Percentiles rank a stretch among this genome's conserved stretches.
Conservation (phyloP, 2,329 filamentous ascomycete species). For the Aspergillus ibericus region DNA sequence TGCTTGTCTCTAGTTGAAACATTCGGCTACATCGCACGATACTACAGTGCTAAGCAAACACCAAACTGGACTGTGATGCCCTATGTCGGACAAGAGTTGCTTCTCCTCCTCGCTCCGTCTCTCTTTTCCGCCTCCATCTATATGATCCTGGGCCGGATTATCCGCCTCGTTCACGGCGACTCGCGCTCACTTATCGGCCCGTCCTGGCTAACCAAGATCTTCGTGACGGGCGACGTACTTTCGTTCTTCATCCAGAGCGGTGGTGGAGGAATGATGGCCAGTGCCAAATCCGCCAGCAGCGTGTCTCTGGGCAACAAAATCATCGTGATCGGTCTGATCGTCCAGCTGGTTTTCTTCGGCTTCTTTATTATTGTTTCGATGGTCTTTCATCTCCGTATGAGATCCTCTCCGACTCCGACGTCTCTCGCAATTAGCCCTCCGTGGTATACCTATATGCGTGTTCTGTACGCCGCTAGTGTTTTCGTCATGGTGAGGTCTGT, state of each 20-base stretch:
- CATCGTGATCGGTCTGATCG: neutral
- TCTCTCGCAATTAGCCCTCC: neutral
- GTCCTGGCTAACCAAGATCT: neutral
- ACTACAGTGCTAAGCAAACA: neutral
- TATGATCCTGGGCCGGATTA: neutral
- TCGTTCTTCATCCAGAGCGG: conserved; percentile 3
- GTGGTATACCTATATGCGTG: neutral
- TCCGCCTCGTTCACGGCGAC: neutral
- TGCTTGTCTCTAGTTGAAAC: neutral
- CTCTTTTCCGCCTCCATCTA: conserved; percentile 3
- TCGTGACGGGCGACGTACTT: neutral
- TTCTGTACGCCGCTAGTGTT: neutral
- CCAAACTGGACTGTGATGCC: neutral
- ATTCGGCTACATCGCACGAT: neutral
- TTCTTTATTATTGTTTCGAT: neutral
- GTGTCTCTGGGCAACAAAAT: neutral
- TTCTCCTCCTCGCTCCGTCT: neutral
- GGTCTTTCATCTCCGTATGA: neutral
- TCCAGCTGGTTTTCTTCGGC: neutral
- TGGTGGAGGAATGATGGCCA: neutral
- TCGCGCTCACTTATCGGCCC: neutral
- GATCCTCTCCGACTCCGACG: neutral
- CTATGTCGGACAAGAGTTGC: neutral
- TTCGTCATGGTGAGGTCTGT: neutral
- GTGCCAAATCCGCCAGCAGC: neutral